Evolutionary conservation across 2,329 filamentous ascomycete species (phyloP), one percentile per base, ranked within the genome.

Genomic region (Aspergillus puulaauensis): DNA sequence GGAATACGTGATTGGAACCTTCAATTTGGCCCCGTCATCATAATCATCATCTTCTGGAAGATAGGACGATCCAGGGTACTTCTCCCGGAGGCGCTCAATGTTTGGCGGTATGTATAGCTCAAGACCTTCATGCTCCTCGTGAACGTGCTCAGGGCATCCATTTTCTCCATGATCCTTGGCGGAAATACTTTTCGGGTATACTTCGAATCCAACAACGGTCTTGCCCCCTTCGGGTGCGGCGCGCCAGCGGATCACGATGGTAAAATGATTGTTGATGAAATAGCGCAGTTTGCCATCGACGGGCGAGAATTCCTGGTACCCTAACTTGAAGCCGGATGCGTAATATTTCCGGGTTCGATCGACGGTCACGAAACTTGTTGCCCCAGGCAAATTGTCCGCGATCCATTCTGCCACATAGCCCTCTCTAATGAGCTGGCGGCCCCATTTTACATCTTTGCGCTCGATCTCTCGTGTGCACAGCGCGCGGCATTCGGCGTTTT

Each of bases 341-440:
- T 96, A 96, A 79, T 96, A 96, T 74, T 93, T 96, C 67, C 86
- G 83, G 47, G 84, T 86, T 77, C 91, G 91, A 74, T 96, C 91
- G 37, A 90, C 88, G 0, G 90, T 93, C 27, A 95, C 89, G 69
- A 96, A 96, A 72, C 88, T 93, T 8, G 91, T 96, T 37, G 91
- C 91, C 6, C 91, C 91, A 1, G 92, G 91, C 9, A 96, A 81
- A 68, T 96, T 96, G 74, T 96, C 91, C 62, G 95, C 89, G 64
- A 96, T 96, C 92, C 91, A 96, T 74, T 96, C 91, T 2, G 88
- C 87, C n/a, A 95, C 86, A 72, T 95, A 96, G 37, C 89, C 90
- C 53, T 92, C 84, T 60, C 83, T 83, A 40, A 96, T 87, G 68
- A 96, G 77, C 61, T 92, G 81, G 65, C 83, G 84, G 4, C 90